Percentiles rank a stretch among this genome's conserved stretches.
phyloP scores from a whole-genome alignment of 2,329 filamentous ascomycete genomes.

The Colletotrichum sp. region DNA sequence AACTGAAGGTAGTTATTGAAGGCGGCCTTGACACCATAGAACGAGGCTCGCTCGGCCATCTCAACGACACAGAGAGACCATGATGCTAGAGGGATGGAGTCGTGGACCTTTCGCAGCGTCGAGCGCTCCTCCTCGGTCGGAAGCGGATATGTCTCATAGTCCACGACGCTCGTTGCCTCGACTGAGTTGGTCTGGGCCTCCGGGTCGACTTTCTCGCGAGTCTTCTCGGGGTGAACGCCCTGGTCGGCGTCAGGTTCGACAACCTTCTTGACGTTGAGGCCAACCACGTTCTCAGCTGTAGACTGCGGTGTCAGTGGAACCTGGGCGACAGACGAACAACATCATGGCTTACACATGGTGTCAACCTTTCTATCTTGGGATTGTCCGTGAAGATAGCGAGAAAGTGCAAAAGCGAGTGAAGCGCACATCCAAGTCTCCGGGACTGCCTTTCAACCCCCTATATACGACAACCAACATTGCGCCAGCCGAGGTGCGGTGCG shows the following conservation, averaged over 20 bases:
- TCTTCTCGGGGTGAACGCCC: neutral
- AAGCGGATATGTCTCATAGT: neutral
- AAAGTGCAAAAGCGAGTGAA: neutral
- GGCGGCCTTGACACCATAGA: slow-evolving; percentile 58
- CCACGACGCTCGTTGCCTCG: neutral
- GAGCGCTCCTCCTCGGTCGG: slow-evolving; percentile 12
- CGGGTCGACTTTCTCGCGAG: neutral
- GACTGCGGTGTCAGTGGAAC: neutral
- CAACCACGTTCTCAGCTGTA: slow-evolving; percentile 12
- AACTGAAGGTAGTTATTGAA: slow-evolving; percentile 68
- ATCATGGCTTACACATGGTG: slow-evolving; percentile 1
- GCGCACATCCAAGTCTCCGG: neutral
- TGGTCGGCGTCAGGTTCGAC: slow-evolving; percentile 6
- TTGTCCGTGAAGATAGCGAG: neutral
- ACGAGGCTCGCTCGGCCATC: slow-evolving; percentile 65
- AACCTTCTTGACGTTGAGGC: slow-evolving; percentile 5
- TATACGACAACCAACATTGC: neutral
- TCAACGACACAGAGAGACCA: slow-evolving; percentile 64
- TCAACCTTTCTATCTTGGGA: neutral
- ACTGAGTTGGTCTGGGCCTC: neutral
- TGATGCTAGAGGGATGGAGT: slow-evolving; percentile 52
- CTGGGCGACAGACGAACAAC: too few relatives aligned
- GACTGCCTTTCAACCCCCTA: neutral
- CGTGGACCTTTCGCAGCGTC: slow-evolving; percentile 41
- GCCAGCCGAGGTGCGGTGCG: neutral